Base-by-base conservation (phyloP, 83 land plant genomes). In the Isoetes engelmannii region DNA sequence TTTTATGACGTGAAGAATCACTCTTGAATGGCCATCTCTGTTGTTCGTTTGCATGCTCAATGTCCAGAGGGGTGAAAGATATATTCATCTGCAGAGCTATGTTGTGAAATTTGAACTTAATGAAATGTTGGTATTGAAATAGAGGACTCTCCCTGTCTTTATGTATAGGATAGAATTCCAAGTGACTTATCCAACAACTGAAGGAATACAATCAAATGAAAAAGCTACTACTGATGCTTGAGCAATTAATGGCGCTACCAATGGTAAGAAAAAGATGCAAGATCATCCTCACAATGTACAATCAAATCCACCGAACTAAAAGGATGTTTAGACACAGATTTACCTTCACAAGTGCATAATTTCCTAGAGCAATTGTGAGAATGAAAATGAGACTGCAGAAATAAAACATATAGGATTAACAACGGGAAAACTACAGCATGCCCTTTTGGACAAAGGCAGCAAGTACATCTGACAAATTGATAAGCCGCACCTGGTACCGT, bases 291-390 rank as follows among this genome's bases (percentile, higher is more conserved):
- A 28, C 37, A 28, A 28, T 28, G 37, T 28, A 28, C 37, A 28
- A 28, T 28, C 37, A 28, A 28, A 28, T 28, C 37, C 37, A 28
- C 37, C 37, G 37, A 28, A 10, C 54, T 12, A 51, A 51, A 51
- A 51, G 54, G 3, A 10, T 51, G n/a, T 3, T 12, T 15, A 21
- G 20, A 20, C 63, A 1, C n/a, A 9, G 4, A 64, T 7, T 44
- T 7, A 89, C 93, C 93, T 89, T 89, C 45, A 75, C 82, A 4
- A 89, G 61, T 37, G 80, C 49, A 56, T 74, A 89, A 74, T 89
- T 89, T 5, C 76, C 42, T 7, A 80, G 62, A 21, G 83, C 90
- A 61, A 89, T 86, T 21, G 78, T 47, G 8, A 89, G 48, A 57
- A 89, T 67, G 69, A 82, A 89, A 9, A 80, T 54, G 20, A 84